Evolutionary conservation across 805 yeast genomes (phyloP).

Genomic region (Yarrowia deformans): DNA sequence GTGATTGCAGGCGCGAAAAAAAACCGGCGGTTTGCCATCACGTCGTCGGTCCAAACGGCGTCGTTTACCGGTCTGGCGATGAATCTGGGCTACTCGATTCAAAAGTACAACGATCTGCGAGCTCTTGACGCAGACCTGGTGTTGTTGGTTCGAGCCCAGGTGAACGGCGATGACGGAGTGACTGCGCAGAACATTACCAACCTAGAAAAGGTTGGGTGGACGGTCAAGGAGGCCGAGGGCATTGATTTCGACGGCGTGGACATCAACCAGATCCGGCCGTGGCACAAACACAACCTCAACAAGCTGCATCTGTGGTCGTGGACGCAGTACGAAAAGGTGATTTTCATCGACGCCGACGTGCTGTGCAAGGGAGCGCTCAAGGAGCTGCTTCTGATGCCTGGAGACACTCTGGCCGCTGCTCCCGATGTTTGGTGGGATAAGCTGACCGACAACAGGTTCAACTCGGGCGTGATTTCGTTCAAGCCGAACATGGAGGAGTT

Average conservation of each 20-base stretch:
- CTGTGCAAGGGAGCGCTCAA: conserved; percentile 45
- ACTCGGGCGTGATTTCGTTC: conserved; percentile 45
- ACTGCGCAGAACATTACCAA: conserved; percentile 44
- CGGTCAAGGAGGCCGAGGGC: conserved; percentile 43
- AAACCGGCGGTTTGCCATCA: conserved; percentile 41
- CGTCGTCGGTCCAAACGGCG: conserved; percentile 45
- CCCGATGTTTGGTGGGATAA: conserved; percentile 47
- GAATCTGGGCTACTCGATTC: conserved; percentile 45
- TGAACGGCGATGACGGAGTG: conserved; percentile 46
- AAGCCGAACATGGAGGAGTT: conserved; percentile 46
- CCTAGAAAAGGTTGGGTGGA: conserved; percentile 46
- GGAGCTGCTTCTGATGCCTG: conserved; percentile 45
- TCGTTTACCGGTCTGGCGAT: conserved; percentile 45
- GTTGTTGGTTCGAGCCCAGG: conserved; percentile 44
- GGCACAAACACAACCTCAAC: conserved; percentile 53
- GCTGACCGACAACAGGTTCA: conserved; percentile 44
- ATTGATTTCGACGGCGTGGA: conserved; percentile 46
- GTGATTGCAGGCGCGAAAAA: conserved; percentile 4
- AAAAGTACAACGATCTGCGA: conserved; percentile 45
- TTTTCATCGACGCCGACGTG: conserved; percentile 64
- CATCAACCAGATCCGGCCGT: conserved; percentile 43
- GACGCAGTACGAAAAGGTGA: conserved; percentile 52
- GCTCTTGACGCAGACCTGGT: conserved; percentile 46
- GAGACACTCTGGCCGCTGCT: conserved; percentile 45
- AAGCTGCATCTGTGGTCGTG: conserved; percentile 65